Base-by-base conservation (phyloP, 2,329 filamentous ascomycete species). In the Talaromyces sp. region DNA sequence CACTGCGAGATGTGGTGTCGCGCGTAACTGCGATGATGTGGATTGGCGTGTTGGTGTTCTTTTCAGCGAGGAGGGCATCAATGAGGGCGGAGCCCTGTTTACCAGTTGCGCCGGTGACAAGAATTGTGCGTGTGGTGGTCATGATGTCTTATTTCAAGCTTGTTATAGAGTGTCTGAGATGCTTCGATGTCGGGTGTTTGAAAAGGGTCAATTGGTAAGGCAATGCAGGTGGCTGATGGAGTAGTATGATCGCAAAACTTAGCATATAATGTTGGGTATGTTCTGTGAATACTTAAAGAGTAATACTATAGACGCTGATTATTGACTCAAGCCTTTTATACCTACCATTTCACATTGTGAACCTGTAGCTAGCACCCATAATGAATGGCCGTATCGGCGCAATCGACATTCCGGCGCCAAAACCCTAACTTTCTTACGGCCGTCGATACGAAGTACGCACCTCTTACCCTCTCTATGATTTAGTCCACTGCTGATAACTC, bases 61-160 rank as follows among this genome's bases (percentile, higher is more conserved):
- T 13, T 61, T 17, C 43, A 43, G 59, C 59, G 43, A 61, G 43
- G 59, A 61, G 59, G 59, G 59, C 59, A 33, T 61, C 59, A 25
- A 61, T 61, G 1, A 61, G 13, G 19, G 59, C 59, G 6, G 59
- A 61, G 31, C 59, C 59, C 7, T 50, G 59, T 19, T 61, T 61
- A n/a, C 59, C 59, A 19, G 59, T 61, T 50, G 59, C 59, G 59
- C 59, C 59, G n/a, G 59, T 61, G 59, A 61, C 19, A 49, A 61
- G 59, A n/a, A 61, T 50, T 61, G 59, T 61, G 9, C 13, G 41
- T 43, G 41, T 43, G 6, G 41, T 43, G 41, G 41, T 8, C 41
- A 43, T 43, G 17, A n/a, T 43, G 19, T 19, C 17, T 43, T 43
- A 2, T 19, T 43, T 43, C 10, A 8, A 9, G 8, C 17, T n/a